Base-by-base conservation (phyloP, 768 basidiomycete species). In the Sarcomyxa edulis region DNA sequence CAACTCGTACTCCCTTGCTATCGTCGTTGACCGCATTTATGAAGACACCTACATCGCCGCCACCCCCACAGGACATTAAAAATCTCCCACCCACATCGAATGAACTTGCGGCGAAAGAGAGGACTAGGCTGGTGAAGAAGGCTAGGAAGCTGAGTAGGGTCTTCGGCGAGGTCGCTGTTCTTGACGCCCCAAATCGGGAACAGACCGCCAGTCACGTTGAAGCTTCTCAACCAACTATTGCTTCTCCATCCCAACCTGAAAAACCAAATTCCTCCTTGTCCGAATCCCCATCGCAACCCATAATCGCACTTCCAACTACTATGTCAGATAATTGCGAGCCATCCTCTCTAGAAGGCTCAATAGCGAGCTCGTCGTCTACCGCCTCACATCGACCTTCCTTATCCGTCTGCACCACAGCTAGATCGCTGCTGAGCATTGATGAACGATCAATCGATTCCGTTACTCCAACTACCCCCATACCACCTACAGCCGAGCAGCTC, bases 121-220 rank as follows among this genome's bases (percentile, higher is more conserved):
- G 66, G 45, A 60, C 53, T 37, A 60, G 56, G 44, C 49, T 67
- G 35, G 43, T 69, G 37, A 60, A 59, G 48, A 69, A 71, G 43
- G 59, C 64, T 18, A 56, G 65, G 25, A 73, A 69, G 45, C 53
- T 76, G 32, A 65, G 63, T 44, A 62, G 56, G 35, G 61, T 69
- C 32, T 62, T 76, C 28, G 65, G 64, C 25, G 61, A 69, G 20
- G 38, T 59, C 3, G 52, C 66, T 30, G 33, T 47, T 15, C 28
- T 45, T 12, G 46, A 43, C 15, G 12, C 35, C 12, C 33, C 35
- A 15, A 6, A 3, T 39, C 27, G 19, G 14, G 7, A 39, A 19
- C 10, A 4, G 15, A 31, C 12, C 21, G n/a, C n/a, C n/a, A n/a
- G n/a, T n/a, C n/a, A n/a, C n/a, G n/a, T n/a, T n/a, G n/a, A n/a